Base-by-base conservation (phyloP, 345 rosid genomes). In the Dimocarpus longan region DNA sequence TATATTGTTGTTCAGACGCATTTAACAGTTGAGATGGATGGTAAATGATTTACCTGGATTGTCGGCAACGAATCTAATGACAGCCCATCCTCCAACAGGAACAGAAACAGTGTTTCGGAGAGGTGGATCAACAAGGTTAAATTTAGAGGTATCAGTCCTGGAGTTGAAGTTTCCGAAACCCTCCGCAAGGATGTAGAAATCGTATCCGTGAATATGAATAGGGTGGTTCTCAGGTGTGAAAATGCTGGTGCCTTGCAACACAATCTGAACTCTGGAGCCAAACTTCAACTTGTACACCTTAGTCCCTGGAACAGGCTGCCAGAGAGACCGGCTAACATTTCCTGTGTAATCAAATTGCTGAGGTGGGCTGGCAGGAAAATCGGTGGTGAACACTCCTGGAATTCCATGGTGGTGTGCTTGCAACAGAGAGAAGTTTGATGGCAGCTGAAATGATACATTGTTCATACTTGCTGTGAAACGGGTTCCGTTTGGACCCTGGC, bases 131-230 rank as follows among this genome's bases (percentile, higher is more conserved):
- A 87, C 88, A 4, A 96, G 91, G 64, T 96, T 96, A 80, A 94
- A 94, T 81, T 94, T 96, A 0, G 90, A 80, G 15, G 86, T 43
- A 80, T 96, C 95, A 11, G 72, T 90, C 70, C 87, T 80, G 46
- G 94, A 87, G 78, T 94, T 78, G 79, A 96, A 96, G 82, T 96
- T 96, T 76, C 99, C 99, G 39, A 91, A 96, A 5, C 98, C 99
- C 80, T 87, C 85, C 0, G 89, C 99, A 13, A 96, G 52, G 18
- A 96, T 86, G 86, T 90, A 94, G 84, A 96, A 96, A 87, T 96
- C 99, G 57, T 96, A 90, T 60, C 99, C 99, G 6, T 96, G 99
- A 7, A 96, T 87, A 80, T 95, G 99, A 76, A 95, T 89, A 0
- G 98, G 98, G 78, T 95, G 99, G 83, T 94, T 94, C 73, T 96